Percentiles rank a stretch among this genome's conserved stretches.
Conservation (phyloP, 2,329 filamentous ascomycete genomes). For the Kalaharituber pfeilii region DNA sequence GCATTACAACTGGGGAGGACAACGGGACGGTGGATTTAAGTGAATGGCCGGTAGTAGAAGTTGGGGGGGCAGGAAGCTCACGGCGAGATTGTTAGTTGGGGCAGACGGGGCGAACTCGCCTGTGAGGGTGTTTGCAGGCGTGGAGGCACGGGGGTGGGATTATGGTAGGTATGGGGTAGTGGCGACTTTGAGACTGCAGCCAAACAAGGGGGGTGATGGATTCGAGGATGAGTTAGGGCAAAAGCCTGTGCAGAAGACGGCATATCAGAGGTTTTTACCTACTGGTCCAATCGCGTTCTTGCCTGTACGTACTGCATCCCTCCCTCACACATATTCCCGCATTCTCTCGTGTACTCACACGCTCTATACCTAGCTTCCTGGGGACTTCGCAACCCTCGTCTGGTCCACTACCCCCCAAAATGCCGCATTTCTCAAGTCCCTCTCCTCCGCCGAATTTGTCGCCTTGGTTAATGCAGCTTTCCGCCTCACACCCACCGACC, state of each 20-base stretch:
- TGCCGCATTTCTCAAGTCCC: conserved; percentile 59
- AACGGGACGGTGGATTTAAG: conserved; percentile 56
- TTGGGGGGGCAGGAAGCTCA: conserved; percentile 50
- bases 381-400: conserved; percentile 66
- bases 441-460: conserved; percentile 55
- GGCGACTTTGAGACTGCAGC: conserved; percentile 62
- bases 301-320: conserved; percentile 33
- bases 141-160: conserved; percentile 78
- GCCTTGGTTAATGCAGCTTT: conserved; percentile 91
- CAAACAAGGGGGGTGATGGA: conserved; percentile 36
- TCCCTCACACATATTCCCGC: background rate
- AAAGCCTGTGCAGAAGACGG: conserved; percentile 44
- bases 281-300: conserved; percentile 83
- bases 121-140: conserved; percentile 74
- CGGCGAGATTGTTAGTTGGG: conserved; percentile 68
- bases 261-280: conserved; percentile 89
- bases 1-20: conserved; percentile 58
- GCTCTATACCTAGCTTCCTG: conserved; percentile 40
- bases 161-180: conserved; percentile 83
- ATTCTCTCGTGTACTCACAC: background rate
- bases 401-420: conserved; percentile 82
- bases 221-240: conserved; percentile 29
- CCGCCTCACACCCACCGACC: conserved; percentile 58
- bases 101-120: conserved; percentile 92
- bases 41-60: conserved; percentile 69